Conservation (phyloP, 257 asterid genomes). For the Rhazya stricta region DNA sequence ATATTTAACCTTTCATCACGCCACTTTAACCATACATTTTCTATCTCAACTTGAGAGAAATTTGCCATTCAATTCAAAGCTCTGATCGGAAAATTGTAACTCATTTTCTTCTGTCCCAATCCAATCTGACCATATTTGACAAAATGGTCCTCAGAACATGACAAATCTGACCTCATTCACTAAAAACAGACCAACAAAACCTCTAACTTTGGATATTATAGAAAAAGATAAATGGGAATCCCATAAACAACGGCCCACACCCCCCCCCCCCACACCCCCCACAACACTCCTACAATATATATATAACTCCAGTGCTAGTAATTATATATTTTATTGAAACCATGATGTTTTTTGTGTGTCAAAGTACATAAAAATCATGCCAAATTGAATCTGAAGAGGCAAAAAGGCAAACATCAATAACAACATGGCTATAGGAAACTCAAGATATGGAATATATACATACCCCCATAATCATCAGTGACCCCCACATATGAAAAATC, state of each 20-base stretch:
- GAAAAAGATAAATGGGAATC: conserved; percentile 21
- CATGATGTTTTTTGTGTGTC: background rate
- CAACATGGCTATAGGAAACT: conserved; percentile 6
- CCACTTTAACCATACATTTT: too few relatives aligned
- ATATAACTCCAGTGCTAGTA: background rate
- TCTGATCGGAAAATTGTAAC: background rate
- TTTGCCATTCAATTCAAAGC: background rate
- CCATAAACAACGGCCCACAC: background rate
- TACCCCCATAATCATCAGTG: conserved; percentile 28
- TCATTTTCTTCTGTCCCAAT: conserved; percentile 19
- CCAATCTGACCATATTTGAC: conserved; percentile 1
- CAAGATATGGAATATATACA: conserved; percentile 33
- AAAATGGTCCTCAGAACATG: conserved; percentile 16
- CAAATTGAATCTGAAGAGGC: conserved; percentile 15
- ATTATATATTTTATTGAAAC: conserved; percentile 21
- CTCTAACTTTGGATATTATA: conserved; percentile 2
- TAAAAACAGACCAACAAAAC: conserved; percentile 15
- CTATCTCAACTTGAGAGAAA: background rate
- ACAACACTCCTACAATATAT: conserved; percentile 13
- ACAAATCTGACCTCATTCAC: conserved; percentile 28
- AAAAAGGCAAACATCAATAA: conserved; percentile 21
- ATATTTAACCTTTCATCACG: too few relatives aligned
- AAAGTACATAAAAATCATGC: conserved; percentile 22
- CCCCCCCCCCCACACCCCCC: conserved; percentile 9
- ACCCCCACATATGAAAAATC: conserved; percentile 22